phyloP scores from a whole-genome alignment of 139 green algal genomes.

The Diplosphaera chodatii region DNA sequence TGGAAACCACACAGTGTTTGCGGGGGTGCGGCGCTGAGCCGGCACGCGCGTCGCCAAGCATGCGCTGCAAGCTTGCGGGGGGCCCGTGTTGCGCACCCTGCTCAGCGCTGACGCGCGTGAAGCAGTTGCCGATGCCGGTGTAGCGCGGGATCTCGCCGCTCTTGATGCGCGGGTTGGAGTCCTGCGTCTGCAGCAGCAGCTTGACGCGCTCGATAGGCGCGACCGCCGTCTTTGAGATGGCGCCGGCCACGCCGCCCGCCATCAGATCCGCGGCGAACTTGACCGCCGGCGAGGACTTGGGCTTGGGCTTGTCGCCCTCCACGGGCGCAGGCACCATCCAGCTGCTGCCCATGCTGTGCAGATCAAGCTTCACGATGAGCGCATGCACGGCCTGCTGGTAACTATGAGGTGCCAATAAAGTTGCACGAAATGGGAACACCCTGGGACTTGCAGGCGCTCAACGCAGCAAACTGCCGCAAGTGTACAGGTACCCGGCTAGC shows the following conservation, averaged over 20 bases:
- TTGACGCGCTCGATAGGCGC: conserved; percentile 97
- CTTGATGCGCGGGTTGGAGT: conserved; percentile 74
- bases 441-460: no score
- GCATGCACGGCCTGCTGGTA: no score
- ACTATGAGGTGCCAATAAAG: no score
- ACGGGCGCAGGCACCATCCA: conserved; percentile 18
- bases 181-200: conserved; percentile 91
- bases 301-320: conserved; percentile 8
- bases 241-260: conserved; percentile 69
- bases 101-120: conserved; percentile 78
- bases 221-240: conserved; percentile 90
- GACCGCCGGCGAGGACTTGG: conserved; percentile 10
- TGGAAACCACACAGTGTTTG: no score
- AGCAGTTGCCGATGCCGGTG: conserved; percentile 94
- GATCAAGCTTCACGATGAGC: no score
- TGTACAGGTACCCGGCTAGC: no score
- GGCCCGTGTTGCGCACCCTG: conserved; percentile 25
- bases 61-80: no score
- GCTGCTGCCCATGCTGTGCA: no score
- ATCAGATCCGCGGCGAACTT: conserved; percentile 70
- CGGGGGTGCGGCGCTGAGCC: no score
- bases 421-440: no score
- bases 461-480: no score
- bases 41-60: no score
- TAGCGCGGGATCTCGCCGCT: conserved; percentile 64